These are phyloP conservation scores for Platismatia glauca DNA, from an alignment of 495 filamentous ascomycete genomes.

Conservation along the genomic window DNA sequence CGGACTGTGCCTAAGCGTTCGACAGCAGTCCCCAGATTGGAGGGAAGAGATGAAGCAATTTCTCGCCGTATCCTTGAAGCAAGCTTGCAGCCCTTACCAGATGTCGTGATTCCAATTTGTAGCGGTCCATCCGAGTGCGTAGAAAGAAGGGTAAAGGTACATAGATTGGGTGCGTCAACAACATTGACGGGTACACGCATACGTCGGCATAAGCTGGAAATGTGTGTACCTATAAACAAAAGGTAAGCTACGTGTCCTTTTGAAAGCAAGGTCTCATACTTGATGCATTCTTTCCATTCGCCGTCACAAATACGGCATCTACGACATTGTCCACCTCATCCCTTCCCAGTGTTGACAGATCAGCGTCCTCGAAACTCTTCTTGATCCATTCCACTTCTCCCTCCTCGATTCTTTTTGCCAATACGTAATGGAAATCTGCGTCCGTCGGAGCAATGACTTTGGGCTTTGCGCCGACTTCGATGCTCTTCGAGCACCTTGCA, in stretches of 20 bases:
- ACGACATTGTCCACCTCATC: conserved; percentile 70
- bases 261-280: conserved; percentile 18
- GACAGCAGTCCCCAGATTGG: conserved; percentile 75
- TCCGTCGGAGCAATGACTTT: conserved; percentile 69
- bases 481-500: conserved; percentile 66
- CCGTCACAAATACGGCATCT: conserved; percentile 87
- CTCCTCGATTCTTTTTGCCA: conserved; percentile 63
- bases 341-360: conserved; percentile 68
- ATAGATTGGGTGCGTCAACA: conserved; percentile 77
- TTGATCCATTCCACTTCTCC: conserved; percentile 64
- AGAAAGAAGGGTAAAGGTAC: conserved; percentile 81
- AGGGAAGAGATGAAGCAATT: conserved; percentile 68
- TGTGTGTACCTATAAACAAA: conserved; percentile 46
- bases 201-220: conserved; percentile 66
- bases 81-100: conserved; percentile 89
- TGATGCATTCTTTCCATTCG: conserved; percentile 44
- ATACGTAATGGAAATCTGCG: conserved; percentile 56
- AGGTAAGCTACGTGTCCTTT: not conserved
- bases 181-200: conserved; percentile 90
- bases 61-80: conserved; percentile 85
- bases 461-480: conserved; percentile 79
- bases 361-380: conserved; percentile 59
- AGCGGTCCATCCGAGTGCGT: conserved; percentile 84
- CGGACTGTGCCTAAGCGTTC: conserved; percentile 69
- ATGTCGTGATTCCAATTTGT: conserved; percentile 93